Evolutionary conservation across 2,329 filamentous ascomycete species (phyloP).

Genomic region (Sarocladiaceae sp.): DNA sequence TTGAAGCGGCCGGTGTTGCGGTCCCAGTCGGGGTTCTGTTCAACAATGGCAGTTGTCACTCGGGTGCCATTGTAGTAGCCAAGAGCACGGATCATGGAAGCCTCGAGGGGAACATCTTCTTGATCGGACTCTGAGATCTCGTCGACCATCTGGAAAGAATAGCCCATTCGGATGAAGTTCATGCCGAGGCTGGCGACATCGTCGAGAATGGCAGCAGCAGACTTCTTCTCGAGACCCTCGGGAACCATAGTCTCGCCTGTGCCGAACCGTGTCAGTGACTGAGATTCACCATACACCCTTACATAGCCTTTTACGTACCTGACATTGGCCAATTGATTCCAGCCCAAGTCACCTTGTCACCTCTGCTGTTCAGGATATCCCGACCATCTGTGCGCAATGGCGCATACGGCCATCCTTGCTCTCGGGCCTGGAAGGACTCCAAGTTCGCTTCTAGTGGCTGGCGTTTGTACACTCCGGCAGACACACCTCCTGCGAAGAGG

Average conservation of each 20-base stretch:
- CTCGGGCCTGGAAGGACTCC: conserved; percentile 5
- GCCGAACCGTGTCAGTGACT: conserved; percentile 2
- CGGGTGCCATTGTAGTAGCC: conserved; percentile 44
- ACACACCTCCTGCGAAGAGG: not conserved
- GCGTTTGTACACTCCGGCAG: conserved; percentile 1
- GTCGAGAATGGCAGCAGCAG: conserved; percentile 42
- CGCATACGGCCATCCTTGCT: conserved; percentile 24
- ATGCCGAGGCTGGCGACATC: conserved; percentile 46
- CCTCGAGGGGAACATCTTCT: conserved; percentile 32
- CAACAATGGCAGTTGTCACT: conserved; percentile 40
- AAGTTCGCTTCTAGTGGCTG: not conserved
- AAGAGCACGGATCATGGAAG: conserved; percentile 33
- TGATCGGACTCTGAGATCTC: conserved; percentile 35
- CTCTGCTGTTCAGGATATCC: conserved; percentile 32
- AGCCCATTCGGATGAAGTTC: conserved; percentile 53
- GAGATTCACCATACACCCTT: too few relatives aligned
- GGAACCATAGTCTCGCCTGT: conserved; percentile 50
- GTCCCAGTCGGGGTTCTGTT: conserved; percentile 40
- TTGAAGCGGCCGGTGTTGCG: conserved; percentile 14
- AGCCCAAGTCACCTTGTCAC: conserved; percentile 31
- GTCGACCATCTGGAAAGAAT: conserved; percentile 54
- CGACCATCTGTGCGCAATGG: conserved; percentile 33
- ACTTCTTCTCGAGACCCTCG: conserved; percentile 51
- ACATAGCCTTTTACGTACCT: too few relatives aligned
- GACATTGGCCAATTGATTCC: conserved; percentile 16